Evolutionary conservation across 176 grass and related monocot species (phyloP), one percentile per base, ranked within the genome.

Genomic region (Poa annua): DNA sequence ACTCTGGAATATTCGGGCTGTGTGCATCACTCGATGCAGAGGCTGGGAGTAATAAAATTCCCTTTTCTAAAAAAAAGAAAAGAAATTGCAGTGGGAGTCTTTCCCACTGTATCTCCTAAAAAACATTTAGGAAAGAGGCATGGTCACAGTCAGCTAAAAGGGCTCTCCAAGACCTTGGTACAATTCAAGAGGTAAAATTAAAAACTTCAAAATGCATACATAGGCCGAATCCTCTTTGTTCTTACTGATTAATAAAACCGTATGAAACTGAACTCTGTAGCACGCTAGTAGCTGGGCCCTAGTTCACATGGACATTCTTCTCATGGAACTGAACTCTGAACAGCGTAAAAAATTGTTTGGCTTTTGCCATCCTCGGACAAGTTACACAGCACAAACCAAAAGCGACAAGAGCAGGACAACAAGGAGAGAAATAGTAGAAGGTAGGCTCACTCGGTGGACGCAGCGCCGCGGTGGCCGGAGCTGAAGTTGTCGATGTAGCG

Each of bases 401-500:
- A 76, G 15, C 25, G 60, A 33, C 45, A 32, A 26, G 78, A 76
- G 36, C 15, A 49, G 9, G 6, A 15, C 29, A 77, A 14, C 12
- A 66, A 32, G 14, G 0, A 49, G 32, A 22, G 65, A n/a, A n/a
- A n/a, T n/a, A n/a, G n/a, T n/a, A n/a, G n/a, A 33, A 39, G 5
- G 53, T 65, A 20, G 2, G 20, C 5, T 71, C 94, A 98, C 95
- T 98, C 92, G 2, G 95, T 95, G 8, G 95, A 98, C 34, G 92
- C 76, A 0, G 95, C 92, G 71, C 95, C 95, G 79, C 92, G 89
- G 83, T 98, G 51, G 70, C 95, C 95, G 59, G 95, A 98, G 86
- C 95, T 98, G 85, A 98, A 98, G 86, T 98, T 95, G 79, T 98
- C 95, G 71, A 98, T 98, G 79, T 98, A 98, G 35, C 92, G 92